phyloP scores from a whole-genome alignment of 768 basidiomycete genomes.

The Leccinellum rugosiceps region DNA sequence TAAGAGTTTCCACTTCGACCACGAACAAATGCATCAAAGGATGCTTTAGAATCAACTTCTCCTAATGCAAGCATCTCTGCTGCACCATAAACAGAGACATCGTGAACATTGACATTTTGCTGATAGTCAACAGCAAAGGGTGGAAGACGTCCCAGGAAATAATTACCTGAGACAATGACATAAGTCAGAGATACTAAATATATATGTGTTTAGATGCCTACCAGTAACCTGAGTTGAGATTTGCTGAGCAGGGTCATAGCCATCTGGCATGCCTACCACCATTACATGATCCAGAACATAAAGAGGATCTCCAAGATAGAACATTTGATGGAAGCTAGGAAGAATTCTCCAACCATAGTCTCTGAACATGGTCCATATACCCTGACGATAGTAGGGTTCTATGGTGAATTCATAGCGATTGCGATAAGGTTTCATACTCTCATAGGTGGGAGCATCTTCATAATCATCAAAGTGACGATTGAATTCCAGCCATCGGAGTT shows the following conservation, averaged over 20 bases:
- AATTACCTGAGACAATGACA: background rate
- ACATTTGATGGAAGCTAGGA: too few relatives aligned
- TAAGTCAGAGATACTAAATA: too few relatives aligned
- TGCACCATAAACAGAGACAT: background rate
- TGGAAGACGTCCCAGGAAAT: background rate
- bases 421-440: background rate
- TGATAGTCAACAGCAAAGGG: background rate
- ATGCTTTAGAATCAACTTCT: background rate
- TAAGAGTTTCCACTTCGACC: background rate
- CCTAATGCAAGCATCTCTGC: conserved; percentile 3
- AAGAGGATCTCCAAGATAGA: background rate
- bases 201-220: too few relatives aligned
- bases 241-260: background rate
- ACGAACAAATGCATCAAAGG: conserved; percentile 1
- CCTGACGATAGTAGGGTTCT: background rate
- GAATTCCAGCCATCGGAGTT: background rate
- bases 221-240: background rate
- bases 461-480: background rate
- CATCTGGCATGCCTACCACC: background rate
- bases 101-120: background rate
- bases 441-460: background rate
- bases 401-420: conserved; percentile 3
- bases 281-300: background rate
- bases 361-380: background rate
- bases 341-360: conserved; percentile 7